Evolutionary conservation across 2,329 filamentous ascomycete genomes (phyloP), one percentile per base, ranked within the genome.

Genomic region (Xylaria sp.): DNA sequence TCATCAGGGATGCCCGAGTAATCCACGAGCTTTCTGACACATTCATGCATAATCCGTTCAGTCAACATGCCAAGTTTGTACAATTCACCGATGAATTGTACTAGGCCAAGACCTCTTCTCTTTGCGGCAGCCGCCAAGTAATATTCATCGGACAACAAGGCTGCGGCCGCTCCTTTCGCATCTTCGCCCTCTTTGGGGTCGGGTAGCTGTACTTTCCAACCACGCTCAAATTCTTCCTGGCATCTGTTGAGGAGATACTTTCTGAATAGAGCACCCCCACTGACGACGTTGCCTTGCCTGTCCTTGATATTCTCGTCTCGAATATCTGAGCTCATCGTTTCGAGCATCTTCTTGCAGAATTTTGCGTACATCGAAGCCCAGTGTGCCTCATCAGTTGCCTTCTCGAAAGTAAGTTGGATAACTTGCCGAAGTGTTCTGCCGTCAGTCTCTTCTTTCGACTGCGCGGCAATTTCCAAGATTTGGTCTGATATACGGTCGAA

Each of bases 41-140:
- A 99, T 79, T 97, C 92, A 82, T 99, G 94, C 95, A 99, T 99
- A 80, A 99, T 99, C 76, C 94, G 91, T 78, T 97, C 92, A 64
- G 95, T 99, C 77, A 99, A 86, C 95, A 99, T 99, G 76, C 90
- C 89, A 63, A 99, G 88, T 84, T 98, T 99, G 87, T 96, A 99
- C 46, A 99, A 87, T 80, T 99, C 95, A 82, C 95, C 95, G 74
- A 99, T 99, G 81, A 99, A 99, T 79, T 97, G 94, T 67, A 99
- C 94, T 21, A 99, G 87, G 89, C 95, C 95, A 67, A 99, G 90
- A 80, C 95, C 95, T 78, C 93, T 91, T 79, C 95, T 90, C 84
- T 99, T 99, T 73, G 93, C 93, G 60, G 94, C 93, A 51, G 93
- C 94, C 40, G 92, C 94, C 67, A 88, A 80, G 77, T 99, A 99